A percentile compares a stretch with the other conserved stretches of the same genome.
Evolutionary conservation across 768 basidiomycete species (phyloP).

Genomic region (Podaxis sp.): DNA sequence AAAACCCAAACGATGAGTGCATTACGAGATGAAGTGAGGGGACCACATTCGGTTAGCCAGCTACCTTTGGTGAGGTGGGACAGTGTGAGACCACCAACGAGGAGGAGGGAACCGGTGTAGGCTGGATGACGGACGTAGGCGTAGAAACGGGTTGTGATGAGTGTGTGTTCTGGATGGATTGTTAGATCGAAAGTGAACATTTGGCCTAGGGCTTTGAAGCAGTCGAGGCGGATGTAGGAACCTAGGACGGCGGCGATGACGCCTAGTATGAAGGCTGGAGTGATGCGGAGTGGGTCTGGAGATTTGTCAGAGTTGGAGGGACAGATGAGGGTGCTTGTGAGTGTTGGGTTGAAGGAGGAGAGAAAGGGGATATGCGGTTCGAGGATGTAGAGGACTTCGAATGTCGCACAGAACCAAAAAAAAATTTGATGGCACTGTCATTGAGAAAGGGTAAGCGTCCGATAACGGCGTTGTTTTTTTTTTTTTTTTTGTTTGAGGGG

Average conservation of each 20-base stretch:
- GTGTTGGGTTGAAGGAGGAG: constrained; percentile 25
- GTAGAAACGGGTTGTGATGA: constrained; percentile 49
- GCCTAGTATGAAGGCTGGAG: constrained; percentile 43
- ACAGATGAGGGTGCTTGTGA: constrained; percentile 28
- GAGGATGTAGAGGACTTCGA: constrained; percentile 46
- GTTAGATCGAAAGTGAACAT: constrained; percentile 60
- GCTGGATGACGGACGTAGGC: constrained; percentile 51
- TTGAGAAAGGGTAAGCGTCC: not conserved
- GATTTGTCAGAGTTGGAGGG: constrained; percentile 18
- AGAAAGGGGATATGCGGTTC: constrained; percentile 23
- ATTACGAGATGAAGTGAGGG: constrained; percentile 20
- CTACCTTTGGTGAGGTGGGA: constrained; percentile 43
- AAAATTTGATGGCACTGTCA: constrained; percentile 44
- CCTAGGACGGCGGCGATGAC: constrained; percentile 38
- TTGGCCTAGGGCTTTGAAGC: constrained; percentile 48
- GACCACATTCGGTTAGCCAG: constrained; percentile 42
- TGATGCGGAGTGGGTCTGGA: constrained; percentile 26
- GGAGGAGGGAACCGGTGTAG: constrained; percentile 48
- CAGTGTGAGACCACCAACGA: constrained; percentile 41
- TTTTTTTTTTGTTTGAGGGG: not conserved
- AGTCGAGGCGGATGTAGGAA: constrained; percentile 44
- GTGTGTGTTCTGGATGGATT: constrained; percentile 44
- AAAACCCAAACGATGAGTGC: constrained; percentile 27
- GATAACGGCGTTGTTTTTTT: not conserved
- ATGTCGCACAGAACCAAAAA: constrained; percentile 43